Evolutionary conservation across 1,284 basidiomycete species (phyloP).

Genomic region (Leccinum pachyderme): DNA sequence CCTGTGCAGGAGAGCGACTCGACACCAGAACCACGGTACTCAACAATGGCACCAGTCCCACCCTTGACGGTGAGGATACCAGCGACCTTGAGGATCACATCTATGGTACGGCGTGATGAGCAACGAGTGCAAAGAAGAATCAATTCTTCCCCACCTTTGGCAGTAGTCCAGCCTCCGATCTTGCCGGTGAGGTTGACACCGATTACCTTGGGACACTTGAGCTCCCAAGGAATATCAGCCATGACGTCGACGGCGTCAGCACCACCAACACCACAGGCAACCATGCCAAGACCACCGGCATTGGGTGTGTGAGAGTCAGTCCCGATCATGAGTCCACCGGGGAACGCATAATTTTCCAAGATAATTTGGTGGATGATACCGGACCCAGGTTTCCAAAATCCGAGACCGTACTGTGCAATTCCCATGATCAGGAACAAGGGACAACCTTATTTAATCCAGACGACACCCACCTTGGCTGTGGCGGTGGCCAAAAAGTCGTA

Average conservation of each 20-base stretch:
- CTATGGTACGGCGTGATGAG: constrained; percentile 38
- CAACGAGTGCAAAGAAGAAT: background rate
- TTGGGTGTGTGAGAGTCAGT: constrained; percentile 99
- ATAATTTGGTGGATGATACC: constrained; percentile 99
- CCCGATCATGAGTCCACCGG: constrained; percentile 99
- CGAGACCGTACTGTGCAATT: constrained; percentile 80
- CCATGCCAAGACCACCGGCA: constrained; percentile 98
- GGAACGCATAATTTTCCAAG: constrained; percentile 98
- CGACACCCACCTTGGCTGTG: constrained; percentile 76
- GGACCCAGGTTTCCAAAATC: constrained; percentile 99
- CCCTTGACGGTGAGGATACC: constrained; percentile 98
- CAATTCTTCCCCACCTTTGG: constrained; percentile 68
- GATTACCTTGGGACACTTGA: constrained; percentile 98
- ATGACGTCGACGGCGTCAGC: constrained; percentile 99
- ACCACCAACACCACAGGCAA: constrained; percentile 99
- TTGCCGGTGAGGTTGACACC: constrained; percentile 97
- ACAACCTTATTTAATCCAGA: background rate
- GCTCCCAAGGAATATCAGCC: constrained; percentile 97
- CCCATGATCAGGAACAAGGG: background rate
- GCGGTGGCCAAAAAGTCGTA: constrained; percentile 99
- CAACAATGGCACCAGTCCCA: constrained; percentile 95
- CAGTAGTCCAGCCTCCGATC: constrained; percentile 95
- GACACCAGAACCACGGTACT: constrained; percentile 93
- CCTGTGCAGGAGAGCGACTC: constrained; percentile 97
- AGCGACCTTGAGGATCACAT: constrained; percentile 96